Conservation (phyloP, 2,329 filamentous ascomycete species). For the Cordyceps cateniannulata region DNA sequence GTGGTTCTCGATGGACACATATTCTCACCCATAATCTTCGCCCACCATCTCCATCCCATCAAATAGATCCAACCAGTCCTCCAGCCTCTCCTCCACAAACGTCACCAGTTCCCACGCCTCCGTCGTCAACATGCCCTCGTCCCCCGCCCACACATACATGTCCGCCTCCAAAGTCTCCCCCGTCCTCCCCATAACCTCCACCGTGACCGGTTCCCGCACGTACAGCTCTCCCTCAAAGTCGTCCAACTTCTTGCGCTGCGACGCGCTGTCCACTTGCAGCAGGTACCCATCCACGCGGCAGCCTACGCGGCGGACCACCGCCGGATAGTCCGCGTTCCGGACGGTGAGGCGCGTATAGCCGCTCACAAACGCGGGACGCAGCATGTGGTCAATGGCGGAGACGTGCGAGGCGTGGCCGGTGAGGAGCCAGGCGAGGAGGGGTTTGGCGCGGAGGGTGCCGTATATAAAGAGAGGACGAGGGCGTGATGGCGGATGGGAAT, state of each 20-base stretch:
- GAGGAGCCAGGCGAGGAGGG: constrained; percentile 24
- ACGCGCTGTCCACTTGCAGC: constrained; percentile 16
- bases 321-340: constrained; percentile 21
- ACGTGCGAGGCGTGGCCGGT: constrained; percentile 21
- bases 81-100: constrained; percentile 21
- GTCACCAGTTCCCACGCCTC: constrained; percentile 21
- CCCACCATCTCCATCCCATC: too few species aligned
- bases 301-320: constrained; percentile 10
- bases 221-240: constrained; percentile 27
- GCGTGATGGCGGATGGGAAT: too few species aligned
- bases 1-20: too few species aligned
- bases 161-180: constrained; percentile 20
- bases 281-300: constrained; percentile 22
- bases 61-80: too few species aligned
- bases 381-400: background rate
- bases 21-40: too few species aligned
- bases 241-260: constrained; percentile 26
- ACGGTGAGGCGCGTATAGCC: constrained; percentile 18
- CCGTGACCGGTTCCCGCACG: constrained; percentile 11
- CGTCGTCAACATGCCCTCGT: constrained; percentile 12
- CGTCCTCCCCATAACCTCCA: constrained; percentile 8
- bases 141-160: constrained; percentile 26
- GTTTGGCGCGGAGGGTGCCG: constrained; percentile 22
- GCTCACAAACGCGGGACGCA: constrained; percentile 6
- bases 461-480: constrained; percentile 23